Evolutionary conservation across 177 flowering plant species (phyloP).

Genomic region (Tripterygium wilfordii): DNA sequence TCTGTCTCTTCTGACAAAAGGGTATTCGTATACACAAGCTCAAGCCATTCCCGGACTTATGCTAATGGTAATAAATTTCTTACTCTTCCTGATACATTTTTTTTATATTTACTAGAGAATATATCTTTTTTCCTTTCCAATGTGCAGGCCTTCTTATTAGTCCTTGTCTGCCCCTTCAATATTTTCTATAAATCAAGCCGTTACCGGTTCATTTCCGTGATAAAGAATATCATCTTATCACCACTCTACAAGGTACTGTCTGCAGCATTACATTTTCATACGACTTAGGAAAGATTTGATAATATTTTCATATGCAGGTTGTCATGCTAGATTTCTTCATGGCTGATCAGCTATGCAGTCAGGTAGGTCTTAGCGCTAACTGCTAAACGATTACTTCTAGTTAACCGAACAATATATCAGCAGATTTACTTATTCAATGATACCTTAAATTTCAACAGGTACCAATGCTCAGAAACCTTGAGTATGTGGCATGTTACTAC

Average conservation of each 20-base stretch:
- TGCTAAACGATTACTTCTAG: no score
- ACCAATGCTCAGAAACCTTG: constrained; percentile 85
- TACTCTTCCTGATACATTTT: no score
- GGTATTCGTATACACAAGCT: constrained; percentile 49
- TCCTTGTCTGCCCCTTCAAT: constrained; percentile 86
- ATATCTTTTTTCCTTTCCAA: constrained; percentile 3
- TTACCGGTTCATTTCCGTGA: constrained; percentile 51
- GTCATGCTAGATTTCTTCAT: constrained; percentile 97
- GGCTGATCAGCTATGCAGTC: constrained; percentile 99
- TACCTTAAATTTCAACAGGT: constrained; percentile 35
- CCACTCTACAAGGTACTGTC: constrained; percentile 80
- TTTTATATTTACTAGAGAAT: no score
- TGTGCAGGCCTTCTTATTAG: constrained; percentile 53
- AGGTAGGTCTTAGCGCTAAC: constrained; percentile 38
- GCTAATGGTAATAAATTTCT: constrained; percentile 71
- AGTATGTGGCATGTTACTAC: constrained; percentile 90
- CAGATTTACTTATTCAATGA: background rate
- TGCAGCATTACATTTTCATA: no score
- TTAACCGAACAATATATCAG: no score
- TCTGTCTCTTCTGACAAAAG: constrained; percentile 61
- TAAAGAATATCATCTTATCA: constrained; percentile 72
- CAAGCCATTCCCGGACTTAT: constrained; percentile 81
- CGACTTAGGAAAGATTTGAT: no score
- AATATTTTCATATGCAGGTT: no score
- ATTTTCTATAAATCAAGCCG: constrained; percentile 76